Base-by-base conservation (phyloP, 1,284 basidiomycete genomes). In the Stygiomarasmius scandens region DNA sequence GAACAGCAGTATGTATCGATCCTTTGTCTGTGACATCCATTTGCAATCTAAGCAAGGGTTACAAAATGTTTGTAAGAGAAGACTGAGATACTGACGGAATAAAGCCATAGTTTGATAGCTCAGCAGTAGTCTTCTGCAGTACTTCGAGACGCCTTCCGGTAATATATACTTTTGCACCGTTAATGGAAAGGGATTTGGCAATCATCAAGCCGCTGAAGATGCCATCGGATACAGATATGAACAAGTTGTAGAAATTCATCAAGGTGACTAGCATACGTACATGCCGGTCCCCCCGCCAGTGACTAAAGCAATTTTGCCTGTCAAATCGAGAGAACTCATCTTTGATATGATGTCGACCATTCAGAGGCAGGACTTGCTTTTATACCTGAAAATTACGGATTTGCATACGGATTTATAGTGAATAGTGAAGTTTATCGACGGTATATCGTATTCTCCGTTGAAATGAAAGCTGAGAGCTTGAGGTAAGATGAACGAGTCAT, bases 151-250 rank as follows among this genome's bases (percentile, higher is more conserved):
- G 62, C 46, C 70, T 54, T 5, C 69, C 67, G 6, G 62, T 62
- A 52, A 78, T 73, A 64, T 78, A 78, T 14, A 78, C 75, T 34
- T 69, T 73, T 9, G 76, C 77, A 3, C 77, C 77, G 50, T 76
- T 75, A 3, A 62, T 67, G 3, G 72, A 70, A n/a, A 77, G 65
- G 1, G 67, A 71, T 55, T 71, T 68, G 1, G 75, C 70, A 29
- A 75, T 73, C 71, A 73, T 74, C 10, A 76, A 58, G 0, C 75
- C 76, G n/a, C 58, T 55, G 38, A 36, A 20, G 24, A 56, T 12
- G 16, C 19, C 20, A 10, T 8, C 14, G 3, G 9, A 11, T 34
- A 20, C 23, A 4, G 41, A n/a, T 29, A 34, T 12, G 9, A n/a
- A n/a, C n/a, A n/a, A n/a, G n/a, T n/a, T n/a, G n/a, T n/a, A n/a